Base-by-base conservation (phyloP, 2,329 filamentous ascomycete genomes). In the Oidium heveae region DNA sequence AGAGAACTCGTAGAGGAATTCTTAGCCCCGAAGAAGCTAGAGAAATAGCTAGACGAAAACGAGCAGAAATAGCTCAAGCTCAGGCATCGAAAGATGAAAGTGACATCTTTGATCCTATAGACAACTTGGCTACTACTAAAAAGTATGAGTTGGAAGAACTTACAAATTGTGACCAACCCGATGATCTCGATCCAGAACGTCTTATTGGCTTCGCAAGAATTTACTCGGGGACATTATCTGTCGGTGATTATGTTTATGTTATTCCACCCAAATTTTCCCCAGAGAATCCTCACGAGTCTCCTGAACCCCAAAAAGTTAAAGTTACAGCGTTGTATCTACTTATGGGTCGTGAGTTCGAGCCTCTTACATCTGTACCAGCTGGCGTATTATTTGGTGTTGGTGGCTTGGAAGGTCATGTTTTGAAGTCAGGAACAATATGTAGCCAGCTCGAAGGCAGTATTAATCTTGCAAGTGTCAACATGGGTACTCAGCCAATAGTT, bases 361-460 rank as follows among this genome's bases (percentile, higher is more conserved):
- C 82, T 1, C 75, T 98, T 0, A 75, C 78, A 16, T 83, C 82
- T 0, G 89, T 96, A 0, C 89, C 89, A 6, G 89, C 91, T 0
- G 91, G 91, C 46, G 88, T 94, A 8, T 84, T 98, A 4, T 96
- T 98, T 64, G 91, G 91, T 24, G 91, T 98, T 55, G 86, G 82
- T 34, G 91, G 91, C 1, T 76, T 98, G 0, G 88, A 91, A 63
- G 89, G 88, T 16, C 82, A 89, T 57, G 82, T 98, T n/a, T 74
- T 98, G 55, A 98, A 98, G 66, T 93, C 87, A 0, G 91, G 88
- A 13, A 98, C 91, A 0, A 72, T 98, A 3, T 95, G 87, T 70
- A 94, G 86, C 59, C 83, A 84, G 59, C 70, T 93, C 0, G 82
- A 86, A 52, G 91, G 91, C 16, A 80, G 85, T 7, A 80, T 93